Conservation (phyloP, 2,329 filamentous ascomycete genomes). For the Lecanosticta acicola region DNA sequence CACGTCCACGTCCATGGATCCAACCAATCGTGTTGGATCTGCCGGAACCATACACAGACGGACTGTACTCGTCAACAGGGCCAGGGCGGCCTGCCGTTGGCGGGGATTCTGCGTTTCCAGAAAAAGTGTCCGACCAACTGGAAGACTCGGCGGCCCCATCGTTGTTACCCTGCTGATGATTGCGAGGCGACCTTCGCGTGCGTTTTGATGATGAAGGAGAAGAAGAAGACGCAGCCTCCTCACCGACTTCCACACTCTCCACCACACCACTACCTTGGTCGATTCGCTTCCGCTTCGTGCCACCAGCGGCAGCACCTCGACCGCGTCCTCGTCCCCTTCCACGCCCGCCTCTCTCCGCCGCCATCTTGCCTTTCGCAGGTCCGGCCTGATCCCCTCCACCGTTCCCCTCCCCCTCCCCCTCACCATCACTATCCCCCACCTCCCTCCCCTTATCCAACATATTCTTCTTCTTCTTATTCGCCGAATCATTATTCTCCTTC, state of each 20-base stretch:
- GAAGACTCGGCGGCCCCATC: not conserved
- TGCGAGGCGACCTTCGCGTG: not conserved
- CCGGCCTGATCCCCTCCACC: no score
- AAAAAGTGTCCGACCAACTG: not conserved
- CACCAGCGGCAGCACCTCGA: not conserved
- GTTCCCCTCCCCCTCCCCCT: not conserved
- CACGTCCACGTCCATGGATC: not conserved
- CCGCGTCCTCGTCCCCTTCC: not conserved
- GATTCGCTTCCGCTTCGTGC: not conserved
- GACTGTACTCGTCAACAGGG: no score
- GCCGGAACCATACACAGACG: not conserved
- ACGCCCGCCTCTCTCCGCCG: no score
- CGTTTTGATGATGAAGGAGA: not conserved
- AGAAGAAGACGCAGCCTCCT: not conserved
- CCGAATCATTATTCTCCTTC: slow-evolving; percentile 18
- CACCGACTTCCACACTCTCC: not conserved
- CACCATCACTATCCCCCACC: slow-evolving; percentile 3
- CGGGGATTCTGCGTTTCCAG: not conserved
- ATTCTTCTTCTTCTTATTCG: slow-evolving; percentile 20
- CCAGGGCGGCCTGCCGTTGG: not conserved
- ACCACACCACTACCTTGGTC: not conserved
- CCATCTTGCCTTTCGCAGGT: not conserved
- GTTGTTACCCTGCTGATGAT: not conserved
- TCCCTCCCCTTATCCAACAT: slow-evolving; percentile 19
- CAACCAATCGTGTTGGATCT: not conserved